phyloP scores from a whole-genome alignment of 345 rosid species.

The Hevea brasiliensis region DNA sequence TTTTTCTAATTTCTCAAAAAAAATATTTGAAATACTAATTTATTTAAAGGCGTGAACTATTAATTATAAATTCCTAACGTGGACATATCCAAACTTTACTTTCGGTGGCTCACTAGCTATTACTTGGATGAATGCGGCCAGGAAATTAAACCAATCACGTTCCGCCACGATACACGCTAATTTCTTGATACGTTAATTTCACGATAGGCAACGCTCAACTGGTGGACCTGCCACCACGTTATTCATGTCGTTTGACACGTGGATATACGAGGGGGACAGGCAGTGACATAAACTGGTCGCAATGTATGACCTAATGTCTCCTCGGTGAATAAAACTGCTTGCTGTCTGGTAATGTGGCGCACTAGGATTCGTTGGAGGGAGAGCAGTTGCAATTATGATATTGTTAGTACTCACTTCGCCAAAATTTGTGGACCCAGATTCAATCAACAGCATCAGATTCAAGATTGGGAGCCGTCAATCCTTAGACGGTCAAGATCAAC shows the following conservation, averaged over 20 bases:
- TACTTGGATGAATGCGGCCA: neutral
- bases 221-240: constrained; percentile 10
- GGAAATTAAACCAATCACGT: neutral
- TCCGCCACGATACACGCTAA: neutral
- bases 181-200: neutral
- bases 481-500: neutral
- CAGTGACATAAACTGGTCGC: constrained; percentile 1
- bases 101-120: constrained; percentile 23
- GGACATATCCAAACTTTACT: constrained; percentile 6
- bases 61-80: constrained; percentile 15
- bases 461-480: neutral
- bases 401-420: neutral
- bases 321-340: neutral
- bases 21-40: too few species aligned
- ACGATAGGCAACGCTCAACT: neutral
- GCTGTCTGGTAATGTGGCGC: neutral
- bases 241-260: neutral
- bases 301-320: constrained; percentile 4
- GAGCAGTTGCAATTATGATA: neutral
- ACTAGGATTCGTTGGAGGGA: neutral
- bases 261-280: neutral
- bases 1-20: too few species aligned
- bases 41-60: neutral
- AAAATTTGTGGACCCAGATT: neutral
- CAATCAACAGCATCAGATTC: neutral